phyloP scores from a whole-genome alignment of 345 rosid genomes.

The Melaleuca alternifolia region DNA sequence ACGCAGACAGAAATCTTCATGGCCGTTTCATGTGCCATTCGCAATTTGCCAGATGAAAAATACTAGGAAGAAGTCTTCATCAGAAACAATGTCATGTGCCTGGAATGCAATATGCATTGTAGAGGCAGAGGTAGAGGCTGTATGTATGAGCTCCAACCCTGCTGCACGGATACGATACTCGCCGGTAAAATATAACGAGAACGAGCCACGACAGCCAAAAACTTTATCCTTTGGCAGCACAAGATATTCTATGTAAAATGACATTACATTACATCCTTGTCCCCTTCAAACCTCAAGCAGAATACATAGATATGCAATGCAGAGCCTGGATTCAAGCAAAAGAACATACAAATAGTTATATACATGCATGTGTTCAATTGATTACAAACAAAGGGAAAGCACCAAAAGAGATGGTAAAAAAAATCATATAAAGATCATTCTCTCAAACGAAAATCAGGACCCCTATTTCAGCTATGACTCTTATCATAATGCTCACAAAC shows the following conservation, averaged over 20 bases:
- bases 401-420: slow-evolving; percentile 9
- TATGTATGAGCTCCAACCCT: too few species aligned
- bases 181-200: neutral
- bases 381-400: slow-evolving; percentile 38
- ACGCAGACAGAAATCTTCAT: neutral
- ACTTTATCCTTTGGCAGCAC: neutral
- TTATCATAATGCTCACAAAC: slow-evolving; percentile 6
- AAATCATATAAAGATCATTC: neutral
- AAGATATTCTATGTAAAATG: neutral
- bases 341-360: slow-evolving; percentile 22
- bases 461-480: slow-evolving; percentile 21
- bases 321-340: slow-evolving; percentile 16
- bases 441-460: neutral
- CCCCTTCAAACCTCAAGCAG: slow-evolving; percentile 3
- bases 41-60: neutral
- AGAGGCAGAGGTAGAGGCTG: too few species aligned
- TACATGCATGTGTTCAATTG: slow-evolving; percentile 19
- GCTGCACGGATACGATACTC: neutral
- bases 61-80: neutral
- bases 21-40: neutral
- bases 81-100: neutral
- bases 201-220: neutral
- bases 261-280: neutral
- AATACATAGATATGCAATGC: neutral
- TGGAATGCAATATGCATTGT: neutral